phyloP scores from a whole-genome alignment of 2,329 filamentous ascomycete species.

The Furcasterigmium sp. region DNA sequence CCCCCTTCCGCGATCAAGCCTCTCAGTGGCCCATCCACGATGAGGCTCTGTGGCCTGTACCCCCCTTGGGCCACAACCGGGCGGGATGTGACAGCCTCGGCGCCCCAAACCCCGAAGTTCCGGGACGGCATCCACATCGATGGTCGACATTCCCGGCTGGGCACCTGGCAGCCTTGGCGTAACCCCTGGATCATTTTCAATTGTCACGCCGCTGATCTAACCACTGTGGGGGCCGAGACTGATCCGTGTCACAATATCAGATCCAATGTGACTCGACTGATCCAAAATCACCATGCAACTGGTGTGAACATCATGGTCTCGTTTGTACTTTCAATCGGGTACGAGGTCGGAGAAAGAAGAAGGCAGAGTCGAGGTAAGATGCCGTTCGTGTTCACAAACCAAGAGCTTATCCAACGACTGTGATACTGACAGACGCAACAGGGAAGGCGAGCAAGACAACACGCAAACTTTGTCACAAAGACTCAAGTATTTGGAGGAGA shows the following conservation, averaged over 20 bases:
- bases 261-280: slow-evolving; percentile 43
- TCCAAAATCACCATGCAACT: slow-evolving; percentile 35
- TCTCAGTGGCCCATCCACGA: neutral
- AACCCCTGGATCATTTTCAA: too few relatives aligned
- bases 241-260: slow-evolving; percentile 17
- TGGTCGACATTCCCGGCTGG: too few relatives aligned
- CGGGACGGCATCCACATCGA: too few relatives aligned
- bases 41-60: neutral
- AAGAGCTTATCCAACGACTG: too few relatives aligned
- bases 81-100: too few relatives aligned
- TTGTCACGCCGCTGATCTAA: too few relatives aligned
- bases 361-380: slow-evolving; percentile 6
- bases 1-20: neutral
- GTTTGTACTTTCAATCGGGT: slow-evolving; percentile 36
- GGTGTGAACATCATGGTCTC: slow-evolving; percentile 42
- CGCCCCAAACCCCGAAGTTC: too few relatives aligned
- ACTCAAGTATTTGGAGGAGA: slow-evolving; percentile 32
- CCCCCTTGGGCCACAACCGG: too few relatives aligned
- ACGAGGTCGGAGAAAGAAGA: slow-evolving; percentile 9
- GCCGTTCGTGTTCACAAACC: neutral
- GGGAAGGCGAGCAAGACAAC: too few relatives aligned
- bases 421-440: neutral
- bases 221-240: neutral
- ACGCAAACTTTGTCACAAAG: slow-evolving; percentile 24
- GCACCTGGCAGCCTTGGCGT: too few relatives aligned